Conservation (phyloP, 1,284 basidiomycete species). For the Leccinum proliferum region DNA sequence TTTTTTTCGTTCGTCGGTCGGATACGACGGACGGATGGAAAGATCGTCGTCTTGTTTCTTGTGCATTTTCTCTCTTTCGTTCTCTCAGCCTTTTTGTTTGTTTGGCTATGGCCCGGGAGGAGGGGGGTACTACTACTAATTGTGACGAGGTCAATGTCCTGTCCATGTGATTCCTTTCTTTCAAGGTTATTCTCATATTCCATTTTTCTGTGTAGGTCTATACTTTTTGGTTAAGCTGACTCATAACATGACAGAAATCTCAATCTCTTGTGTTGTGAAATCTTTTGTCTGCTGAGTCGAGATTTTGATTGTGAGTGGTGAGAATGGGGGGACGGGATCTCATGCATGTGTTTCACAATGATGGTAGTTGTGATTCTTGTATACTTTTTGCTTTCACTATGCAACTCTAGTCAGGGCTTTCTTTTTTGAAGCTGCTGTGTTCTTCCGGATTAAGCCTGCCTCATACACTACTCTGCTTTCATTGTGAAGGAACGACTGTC, state of each 20-base stretch:
- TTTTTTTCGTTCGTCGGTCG: background rate
- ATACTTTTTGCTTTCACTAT: too few relatives aligned
- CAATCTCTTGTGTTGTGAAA: background rate
- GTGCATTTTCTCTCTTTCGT: background rate
- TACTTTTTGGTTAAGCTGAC: background rate
- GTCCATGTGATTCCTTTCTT: conserved; percentile 7
- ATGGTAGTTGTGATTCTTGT: too few relatives aligned
- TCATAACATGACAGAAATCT: background rate
- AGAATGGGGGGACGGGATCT: too few relatives aligned
- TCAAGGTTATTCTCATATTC: background rate
- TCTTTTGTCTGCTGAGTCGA: too few relatives aligned
- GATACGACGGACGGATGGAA: background rate
- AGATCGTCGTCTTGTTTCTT: background rate
- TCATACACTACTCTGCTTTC: too few relatives aligned
- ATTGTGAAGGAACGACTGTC: too few relatives aligned
- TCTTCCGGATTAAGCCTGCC: too few relatives aligned
- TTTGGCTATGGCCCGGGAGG: conserved; percentile 8
- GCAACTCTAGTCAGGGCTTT: too few relatives aligned
- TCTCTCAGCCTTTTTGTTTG: background rate
- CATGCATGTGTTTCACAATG: too few relatives aligned
- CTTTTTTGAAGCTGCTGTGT: too few relatives aligned
- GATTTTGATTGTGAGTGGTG: too few relatives aligned
- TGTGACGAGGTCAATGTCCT: conserved; percentile 5
- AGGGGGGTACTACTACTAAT: conserved; percentile 17
- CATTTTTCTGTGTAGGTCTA: background rate